Evolutionary conservation across 140 eudicot genomes (phyloP), one percentile per base, ranked within the genome.

Genomic region (Erigeron philadelphicus): DNA sequence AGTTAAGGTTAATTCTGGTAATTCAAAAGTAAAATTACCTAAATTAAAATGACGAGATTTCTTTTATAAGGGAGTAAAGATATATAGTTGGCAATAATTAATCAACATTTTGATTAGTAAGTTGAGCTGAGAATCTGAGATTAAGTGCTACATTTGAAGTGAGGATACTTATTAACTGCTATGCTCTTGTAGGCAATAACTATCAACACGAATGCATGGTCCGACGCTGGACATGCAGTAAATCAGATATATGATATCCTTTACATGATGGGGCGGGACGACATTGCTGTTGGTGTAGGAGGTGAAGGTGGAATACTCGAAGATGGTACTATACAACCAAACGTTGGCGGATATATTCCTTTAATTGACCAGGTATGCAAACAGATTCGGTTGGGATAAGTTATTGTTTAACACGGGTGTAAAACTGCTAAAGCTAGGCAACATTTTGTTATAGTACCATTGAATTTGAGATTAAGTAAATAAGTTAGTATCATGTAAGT

Each of bases 301-400:
- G 98, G 98, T 50, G 98, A 91, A 61, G 98, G 92, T 58, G 96
- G 92, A 40, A 88, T 91, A 68, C 84, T 84, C 15, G 81, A 77
- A 74, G 73, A 88, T 79, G 96, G 96, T 49, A 77, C 85, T 10
- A 82, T 91, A 31, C 78, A 73, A 63, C 83, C 91, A 9, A 65
- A 88, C 81, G 98, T 91, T 71, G 98, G 98, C 59, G 96, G 98
- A 43, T 91, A 88, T 78, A 83, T 78, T 58, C 96, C 97, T 31
- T 63, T 91, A n/a, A 88, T 91, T 43, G 98, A 91, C 70, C 98
- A 91, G 95, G 98, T 91, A 21, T 1, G 35, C 50, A 4, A 47
- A 64, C 38, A 31, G 5, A 31, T 31, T 31, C 38, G 38, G 38
- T 31, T 31, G 38, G 38, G 4, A 3, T 31, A 2, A 4, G 38